Evolutionary conservation across 108 stramenopile species (phyloP).

Genomic region (Aureococcus anophagefferens): DNA sequence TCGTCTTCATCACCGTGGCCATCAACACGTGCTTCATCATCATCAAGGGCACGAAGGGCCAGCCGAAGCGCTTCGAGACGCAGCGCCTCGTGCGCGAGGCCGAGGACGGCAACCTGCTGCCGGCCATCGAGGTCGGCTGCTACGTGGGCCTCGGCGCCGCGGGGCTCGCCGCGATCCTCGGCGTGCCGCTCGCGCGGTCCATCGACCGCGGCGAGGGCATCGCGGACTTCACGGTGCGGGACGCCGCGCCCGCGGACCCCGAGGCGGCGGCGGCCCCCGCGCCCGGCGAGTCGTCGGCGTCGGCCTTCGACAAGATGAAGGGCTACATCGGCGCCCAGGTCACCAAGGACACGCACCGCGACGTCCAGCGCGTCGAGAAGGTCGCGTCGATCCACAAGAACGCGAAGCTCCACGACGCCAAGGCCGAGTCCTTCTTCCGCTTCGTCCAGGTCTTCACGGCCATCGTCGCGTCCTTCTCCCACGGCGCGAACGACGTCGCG

Average conservation of each 20-base stretch:
- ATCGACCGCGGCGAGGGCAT: conserved; percentile 23
- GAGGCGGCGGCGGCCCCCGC: conserved; percentile 52
- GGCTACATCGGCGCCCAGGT: conserved; percentile 32
- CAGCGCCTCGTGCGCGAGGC: background rate
- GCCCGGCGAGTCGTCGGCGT: too few species aligned
- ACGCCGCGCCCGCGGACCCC: conserved; percentile 56
- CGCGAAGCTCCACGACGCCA: conserved; percentile 34
- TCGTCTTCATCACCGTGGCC: conserved; percentile 37
- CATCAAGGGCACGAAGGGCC: conserved; percentile 33
- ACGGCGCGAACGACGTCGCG: conserved; percentile 66
- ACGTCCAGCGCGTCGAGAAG: conserved; percentile 8
- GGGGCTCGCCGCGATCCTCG: too few species aligned
- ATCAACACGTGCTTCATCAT: conserved; percentile 38
- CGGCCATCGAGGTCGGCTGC: background rate
- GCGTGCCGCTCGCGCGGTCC: too few species aligned
- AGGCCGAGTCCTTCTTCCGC: conserved; percentile 45
- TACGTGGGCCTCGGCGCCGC: background rate
- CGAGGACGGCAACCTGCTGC: background rate
- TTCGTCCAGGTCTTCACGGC: conserved; percentile 65
- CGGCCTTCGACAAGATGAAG: conserved; percentile 33
- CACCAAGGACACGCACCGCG: background rate
- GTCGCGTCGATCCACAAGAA: conserved; percentile 48
- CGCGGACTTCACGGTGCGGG: conserved; percentile 65
- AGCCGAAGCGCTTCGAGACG: background rate
- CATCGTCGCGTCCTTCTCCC: conserved; percentile 51